These are phyloP conservation scores for Hypoxylon sp. DNA, from an alignment of 2,329 filamentous ascomycete species.

Conservation along the genomic window DNA sequence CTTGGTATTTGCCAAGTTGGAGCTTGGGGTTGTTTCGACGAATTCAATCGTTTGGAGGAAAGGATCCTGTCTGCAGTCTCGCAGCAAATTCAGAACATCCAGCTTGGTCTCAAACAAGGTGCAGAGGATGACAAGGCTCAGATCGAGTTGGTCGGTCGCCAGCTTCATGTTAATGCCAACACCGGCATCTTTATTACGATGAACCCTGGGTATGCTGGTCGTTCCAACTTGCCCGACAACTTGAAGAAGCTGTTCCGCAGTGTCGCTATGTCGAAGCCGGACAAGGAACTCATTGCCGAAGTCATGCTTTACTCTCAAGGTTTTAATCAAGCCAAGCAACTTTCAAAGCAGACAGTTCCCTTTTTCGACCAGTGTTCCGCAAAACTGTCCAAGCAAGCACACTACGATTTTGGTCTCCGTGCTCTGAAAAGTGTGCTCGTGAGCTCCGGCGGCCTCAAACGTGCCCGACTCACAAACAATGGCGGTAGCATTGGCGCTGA, in stretches of 20 bases:
- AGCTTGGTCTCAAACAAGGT: constrained; percentile 91
- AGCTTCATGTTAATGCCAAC: constrained; percentile 89
- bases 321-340: constrained; percentile 93
- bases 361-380: constrained; percentile 95
- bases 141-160: constrained; percentile 94
- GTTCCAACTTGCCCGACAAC: constrained; percentile 98
- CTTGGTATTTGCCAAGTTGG: constrained; percentile 98
- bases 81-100: constrained; percentile 99
- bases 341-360: constrained; percentile 96
- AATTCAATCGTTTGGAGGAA: constrained; percentile 99
- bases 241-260: constrained; percentile 99
- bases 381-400: constrained; percentile 92
- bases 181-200: constrained; percentile 99
- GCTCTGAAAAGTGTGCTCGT: constrained; percentile 98
- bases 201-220: constrained; percentile 98
- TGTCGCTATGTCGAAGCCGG: constrained; percentile 99
- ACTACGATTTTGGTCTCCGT: constrained; percentile 98
- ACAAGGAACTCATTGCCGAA: constrained; percentile 99
- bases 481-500: constrained; percentile 74
- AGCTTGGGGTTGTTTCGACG: constrained; percentile 99
- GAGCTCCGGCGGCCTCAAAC: constrained; percentile 96
- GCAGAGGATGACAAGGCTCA: constrained; percentile 85
- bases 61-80: constrained; percentile 97
- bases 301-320: constrained; percentile 99
- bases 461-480: constrained; percentile 77